Evolutionary conservation across 495 filamentous ascomycete genomes (phyloP).

Genomic region (Melanomma pulvis-pyrius): DNA sequence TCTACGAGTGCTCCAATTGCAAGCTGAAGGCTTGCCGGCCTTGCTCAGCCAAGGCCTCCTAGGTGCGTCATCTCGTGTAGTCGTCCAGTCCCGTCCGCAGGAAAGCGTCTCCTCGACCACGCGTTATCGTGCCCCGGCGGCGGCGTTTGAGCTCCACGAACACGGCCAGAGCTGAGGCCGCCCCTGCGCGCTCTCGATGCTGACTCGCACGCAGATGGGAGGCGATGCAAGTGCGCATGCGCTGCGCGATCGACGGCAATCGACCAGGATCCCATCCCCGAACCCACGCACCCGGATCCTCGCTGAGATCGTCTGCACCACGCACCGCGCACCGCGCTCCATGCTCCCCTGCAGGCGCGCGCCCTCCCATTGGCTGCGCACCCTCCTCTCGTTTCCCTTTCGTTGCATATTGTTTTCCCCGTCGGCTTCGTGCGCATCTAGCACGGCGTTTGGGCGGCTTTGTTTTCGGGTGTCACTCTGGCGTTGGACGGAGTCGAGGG

Average conservation of each 20-base stretch:
- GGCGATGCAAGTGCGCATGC: constrained; percentile 20
- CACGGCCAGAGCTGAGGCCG: neutral
- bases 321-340: neutral
- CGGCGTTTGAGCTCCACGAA: neutral
- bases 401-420: neutral
- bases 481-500: constrained; percentile 14
- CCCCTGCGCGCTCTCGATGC: neutral
- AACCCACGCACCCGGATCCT: constrained; percentile 18
- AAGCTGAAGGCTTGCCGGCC: constrained; percentile 72
- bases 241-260: constrained; percentile 24
- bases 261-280: constrained; percentile 13
- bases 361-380: neutral
- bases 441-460: constrained; percentile 31
- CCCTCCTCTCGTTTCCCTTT: neutral
- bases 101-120: neutral
- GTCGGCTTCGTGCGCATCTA: constrained; percentile 26
- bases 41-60: constrained; percentile 63
- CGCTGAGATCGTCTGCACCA: constrained; percentile 9
- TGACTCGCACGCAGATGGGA: constrained; percentile 27
- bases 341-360: constrained; percentile 11
- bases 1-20: constrained; percentile 79
- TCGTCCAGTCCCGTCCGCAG: constrained; percentile 8
- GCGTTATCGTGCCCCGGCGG: constrained; percentile 7
- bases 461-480: constrained; percentile 14
- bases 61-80: constrained; percentile 5